Conservation (phyloP, 2,329 filamentous ascomycete genomes). For the Paracoccidioides brasiliensis region DNA sequence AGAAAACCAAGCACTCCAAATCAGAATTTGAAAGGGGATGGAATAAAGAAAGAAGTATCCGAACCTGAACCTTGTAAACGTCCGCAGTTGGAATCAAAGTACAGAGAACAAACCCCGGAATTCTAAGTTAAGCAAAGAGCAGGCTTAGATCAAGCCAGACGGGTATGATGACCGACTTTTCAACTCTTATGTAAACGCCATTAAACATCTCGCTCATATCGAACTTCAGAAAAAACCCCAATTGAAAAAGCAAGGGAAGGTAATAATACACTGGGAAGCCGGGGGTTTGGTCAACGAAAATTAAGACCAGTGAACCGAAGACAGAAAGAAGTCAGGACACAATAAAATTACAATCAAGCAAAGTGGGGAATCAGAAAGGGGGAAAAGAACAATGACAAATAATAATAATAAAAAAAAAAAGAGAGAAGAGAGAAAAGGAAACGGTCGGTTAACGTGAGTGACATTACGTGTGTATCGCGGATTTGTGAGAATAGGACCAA, state of each 20-base stretch:
- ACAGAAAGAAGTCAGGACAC: neutral
- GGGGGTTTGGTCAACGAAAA: neutral
- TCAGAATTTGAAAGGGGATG: neutral
- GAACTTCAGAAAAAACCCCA: neutral
- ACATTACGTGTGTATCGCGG: neutral
- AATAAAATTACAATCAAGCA: neutral
- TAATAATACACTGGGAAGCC: no score
- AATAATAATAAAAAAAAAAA: neutral
- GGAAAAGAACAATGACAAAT: neutral
- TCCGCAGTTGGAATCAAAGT: neutral
- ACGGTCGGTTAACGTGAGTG: neutral
- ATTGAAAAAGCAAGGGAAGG: neutral
- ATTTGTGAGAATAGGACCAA: neutral
- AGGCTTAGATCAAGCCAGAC: neutral
- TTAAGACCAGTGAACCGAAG: neutral
- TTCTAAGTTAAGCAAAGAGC: neutral
- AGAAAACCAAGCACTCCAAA: neutral
- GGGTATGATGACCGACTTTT: neutral
- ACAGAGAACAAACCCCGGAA: neutral
- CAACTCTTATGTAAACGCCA: neutral
- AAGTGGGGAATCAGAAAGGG: neutral
- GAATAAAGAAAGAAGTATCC: neutral
- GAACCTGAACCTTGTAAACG: neutral
- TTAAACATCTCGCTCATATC: conserved; percentile 3
- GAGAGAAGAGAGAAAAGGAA: neutral